Evolutionary conservation across 306 rosid species (phyloP).

Genomic region (Vigna reflexopilosa): DNA sequence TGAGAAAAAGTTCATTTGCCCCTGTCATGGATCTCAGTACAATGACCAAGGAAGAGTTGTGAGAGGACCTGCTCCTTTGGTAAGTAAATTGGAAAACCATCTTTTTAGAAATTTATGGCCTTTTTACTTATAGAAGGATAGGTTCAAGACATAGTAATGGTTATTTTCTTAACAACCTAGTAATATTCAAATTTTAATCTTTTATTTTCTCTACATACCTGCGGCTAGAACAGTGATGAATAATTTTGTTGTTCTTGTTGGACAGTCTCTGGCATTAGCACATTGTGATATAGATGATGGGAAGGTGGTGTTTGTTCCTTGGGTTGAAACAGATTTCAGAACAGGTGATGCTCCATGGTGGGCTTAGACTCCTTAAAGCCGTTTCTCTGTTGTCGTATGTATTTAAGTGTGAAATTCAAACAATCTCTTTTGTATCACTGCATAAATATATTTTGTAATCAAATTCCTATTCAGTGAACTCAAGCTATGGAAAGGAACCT

Average conservation of each 20-base stretch:
- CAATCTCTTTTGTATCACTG: slow-evolving; percentile 38
- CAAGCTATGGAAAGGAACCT: slow-evolving; percentile 32
- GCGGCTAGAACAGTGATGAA: not conserved
- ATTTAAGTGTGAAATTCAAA: slow-evolving; percentile 29
- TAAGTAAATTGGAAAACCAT: slow-evolving; percentile 48
- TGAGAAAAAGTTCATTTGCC: slow-evolving; percentile 93
- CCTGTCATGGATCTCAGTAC: slow-evolving; percentile 99
- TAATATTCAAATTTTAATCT: slow-evolving; percentile 1
- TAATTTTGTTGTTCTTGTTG: slow-evolving; percentile 31
- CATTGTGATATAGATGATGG: slow-evolving; percentile 80
- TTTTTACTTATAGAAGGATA: slow-evolving; percentile 8
- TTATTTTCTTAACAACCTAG: slow-evolving; percentile 14
- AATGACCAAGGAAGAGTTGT: slow-evolving; percentile 91
- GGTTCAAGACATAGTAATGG: not conserved
- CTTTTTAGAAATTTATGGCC: not conserved
- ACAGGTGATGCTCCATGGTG: slow-evolving; percentile 92
- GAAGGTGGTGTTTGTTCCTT: slow-evolving; percentile 86
- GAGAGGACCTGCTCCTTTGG: slow-evolving; percentile 99
- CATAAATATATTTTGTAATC: slow-evolving; percentile 33
- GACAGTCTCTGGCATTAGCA: slow-evolving; percentile 84
- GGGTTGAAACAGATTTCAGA: slow-evolving; percentile 96
- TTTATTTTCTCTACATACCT: slow-evolving; percentile 2
- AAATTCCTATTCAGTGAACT: slow-evolving; percentile 21
- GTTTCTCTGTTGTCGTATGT: slow-evolving; percentile 26
- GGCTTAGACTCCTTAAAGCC: slow-evolving; percentile 55